Base-by-base conservation (phyloP, 768 basidiomycete species). In the Pluteus cervinus region DNA sequence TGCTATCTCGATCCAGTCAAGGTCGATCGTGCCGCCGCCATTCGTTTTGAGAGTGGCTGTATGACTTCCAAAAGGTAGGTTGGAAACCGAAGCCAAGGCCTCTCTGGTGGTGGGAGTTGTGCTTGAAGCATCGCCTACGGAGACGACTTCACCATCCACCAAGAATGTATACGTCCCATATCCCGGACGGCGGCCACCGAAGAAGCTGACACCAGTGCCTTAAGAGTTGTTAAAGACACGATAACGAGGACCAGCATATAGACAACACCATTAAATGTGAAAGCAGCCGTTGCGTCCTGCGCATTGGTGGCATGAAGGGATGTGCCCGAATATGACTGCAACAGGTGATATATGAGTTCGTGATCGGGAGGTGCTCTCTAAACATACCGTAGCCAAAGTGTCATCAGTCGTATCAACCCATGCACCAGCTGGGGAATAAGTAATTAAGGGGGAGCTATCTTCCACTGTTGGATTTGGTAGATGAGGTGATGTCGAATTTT, bases 171-270 rank as follows among this genome's bases (percentile, higher is more conserved):
- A 77, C 10, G 54, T 52, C 38, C 76, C 74, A 48, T 76, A 73
- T 38, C 60, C 59, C 24, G 68, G 58, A 39, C 65, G 52, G 26
- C 51, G 58, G 4, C 68, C 70, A 21, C 73, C 76, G 47, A 66
- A 73, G 33, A 78, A 52, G 48, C 68, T 65, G 35, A 76, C 61
- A 3, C 73, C 77, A 40, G 73, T 76, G 24, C 70, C 68, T 72
- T 14, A 21, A 29, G 36, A 14, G 29, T 48, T 26, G 34, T 33
- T 29, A 7, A 23, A 17, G 17, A 17, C 29, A 4, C 5, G 10
- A 21, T 32, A 12, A 12, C 14, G 8, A 21, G 18, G 8, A 24
- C 25, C 41, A 33, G 20, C 21, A 29, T 5, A 26, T 5, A 11
- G n/a, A 37, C 28, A 53, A 16, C 40, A 69, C 76, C 76, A 47